Conservation (phyloP, 116 monocot genomes). For the Papilionanthe hybrid region DNA sequence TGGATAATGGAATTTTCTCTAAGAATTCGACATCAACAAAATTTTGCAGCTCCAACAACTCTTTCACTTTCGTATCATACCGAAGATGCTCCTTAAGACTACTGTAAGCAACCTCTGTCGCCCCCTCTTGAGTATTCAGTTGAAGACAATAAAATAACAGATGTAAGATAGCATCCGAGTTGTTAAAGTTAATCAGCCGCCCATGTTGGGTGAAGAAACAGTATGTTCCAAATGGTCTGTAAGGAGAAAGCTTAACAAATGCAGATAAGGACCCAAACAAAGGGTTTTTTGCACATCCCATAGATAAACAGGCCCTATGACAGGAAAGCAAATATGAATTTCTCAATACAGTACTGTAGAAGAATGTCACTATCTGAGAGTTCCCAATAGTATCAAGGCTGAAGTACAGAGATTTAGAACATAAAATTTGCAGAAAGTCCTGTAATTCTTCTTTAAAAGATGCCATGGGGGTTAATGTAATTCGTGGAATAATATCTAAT, state of each 20-base stretch:
- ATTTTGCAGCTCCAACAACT: conserved; percentile 11
- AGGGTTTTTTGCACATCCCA: conserved; percentile 42
- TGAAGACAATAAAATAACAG: conserved; percentile 38
- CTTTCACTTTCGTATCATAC: conserved; percentile 34
- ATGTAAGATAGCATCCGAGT: conserved; percentile 41
- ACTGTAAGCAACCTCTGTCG: conserved; percentile 21
- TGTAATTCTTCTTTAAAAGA: conserved; percentile 37
- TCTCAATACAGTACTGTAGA: conserved; percentile 31
- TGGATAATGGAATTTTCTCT: conserved; percentile 9
- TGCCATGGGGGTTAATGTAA: conserved; percentile 30
- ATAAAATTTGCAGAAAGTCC: conserved; percentile 26
- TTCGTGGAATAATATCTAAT: conserved; percentile 37
- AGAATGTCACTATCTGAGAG: conserved; percentile 11
- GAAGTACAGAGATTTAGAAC: conserved; percentile 18
- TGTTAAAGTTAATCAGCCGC: conserved; percentile 17
- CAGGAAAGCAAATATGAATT: conserved; percentile 31
- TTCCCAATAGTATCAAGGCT: conserved; percentile 13
- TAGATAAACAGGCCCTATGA: conserved; percentile 33
- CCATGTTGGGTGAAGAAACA: conserved; percentile 18
- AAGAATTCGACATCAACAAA: conserved; percentile 20
- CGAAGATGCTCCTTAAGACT: conserved; percentile 36
- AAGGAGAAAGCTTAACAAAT: conserved; percentile 44
- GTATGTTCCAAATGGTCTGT: conserved; percentile 42
- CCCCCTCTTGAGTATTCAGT: conserved; percentile 20
- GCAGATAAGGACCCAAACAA: conserved; percentile 30